Evolutionary conservation across 2,329 filamentous ascomycete species (phyloP), one percentile per base, ranked within the genome.

Genomic region (Ceratocystis colombiana): DNA sequence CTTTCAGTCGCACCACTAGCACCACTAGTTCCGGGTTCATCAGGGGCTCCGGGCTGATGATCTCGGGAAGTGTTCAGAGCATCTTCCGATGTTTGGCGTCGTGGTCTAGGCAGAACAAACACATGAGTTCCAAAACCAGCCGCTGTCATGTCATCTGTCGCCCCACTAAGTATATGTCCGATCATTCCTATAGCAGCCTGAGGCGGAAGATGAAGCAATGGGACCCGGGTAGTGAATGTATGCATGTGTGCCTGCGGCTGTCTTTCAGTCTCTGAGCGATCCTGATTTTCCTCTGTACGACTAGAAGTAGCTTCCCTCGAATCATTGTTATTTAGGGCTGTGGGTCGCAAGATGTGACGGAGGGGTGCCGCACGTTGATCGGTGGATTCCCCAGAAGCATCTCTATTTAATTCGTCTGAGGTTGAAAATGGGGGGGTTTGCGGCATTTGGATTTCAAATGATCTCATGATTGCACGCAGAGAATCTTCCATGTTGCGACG

Each of bases 301-400:
- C 25, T 37, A 57, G 30, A 57, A 28, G 63, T 33, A 59, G 50
- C 28, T 20, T 22, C 63, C 50, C 48, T 28, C 7, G 50, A 50
- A 46, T 22, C 30, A 22, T 45, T 64, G 8, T 15, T 64, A 30
- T 45, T n/a, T 20, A 30, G 45, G 20, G 12, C 48, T 33, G 44
- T 53, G 8, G 46, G 63, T 4, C 8, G 50, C 17, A 61, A 37
- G 6, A 61, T n/a, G 5, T 15, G 50, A 46, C 44, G 30, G 30
- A 59, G 33, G 17, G 33, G 8, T 12, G 37, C 48, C 6, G 30
- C 20, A 7, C 33, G 63, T 17, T 61, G 63, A 20, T 3, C 15
- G n/a, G 4, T n/a, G 6, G 50, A 59, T 20, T 59, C 55, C 25
- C 30, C 1, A 37, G 55, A 17, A 20, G n/a, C 15, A 28, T 37